These are phyloP conservation scores for Chlorencoelia australis DNA, from an alignment of 2,329 filamentous ascomycete species.

Conservation along the genomic window DNA sequence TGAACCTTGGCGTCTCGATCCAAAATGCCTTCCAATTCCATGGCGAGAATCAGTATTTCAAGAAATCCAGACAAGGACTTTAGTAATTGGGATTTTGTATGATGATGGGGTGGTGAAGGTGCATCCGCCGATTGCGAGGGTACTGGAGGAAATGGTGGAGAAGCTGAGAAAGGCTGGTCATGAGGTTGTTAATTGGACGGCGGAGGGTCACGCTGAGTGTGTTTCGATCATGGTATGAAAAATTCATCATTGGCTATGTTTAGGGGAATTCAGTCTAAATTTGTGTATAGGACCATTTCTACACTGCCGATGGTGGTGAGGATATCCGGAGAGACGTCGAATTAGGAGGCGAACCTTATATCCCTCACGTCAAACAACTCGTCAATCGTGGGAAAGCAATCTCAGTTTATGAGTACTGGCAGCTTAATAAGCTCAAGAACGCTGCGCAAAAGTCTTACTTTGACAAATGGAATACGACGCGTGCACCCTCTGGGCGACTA, in stretches of 20 bases:
- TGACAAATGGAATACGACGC: too few relatives aligned
- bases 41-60: neutral
- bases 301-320: conserved; percentile 4
- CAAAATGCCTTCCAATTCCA: conserved; percentile 25
- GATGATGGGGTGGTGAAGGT: neutral
- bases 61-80: neutral
- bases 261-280: conserved; percentile 1
- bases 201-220: neutral
- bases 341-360: conserved; percentile 19
- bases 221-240: too few relatives aligned
- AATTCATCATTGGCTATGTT: too few relatives aligned
- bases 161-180: neutral
- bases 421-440: too few relatives aligned
- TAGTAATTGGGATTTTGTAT: neutral
- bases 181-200: neutral
- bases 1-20: conserved; percentile 16
- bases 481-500: too few relatives aligned
- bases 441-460: too few relatives aligned
- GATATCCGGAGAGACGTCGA: conserved; percentile 18
- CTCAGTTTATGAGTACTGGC: too few relatives aligned
- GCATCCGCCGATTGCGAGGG: neutral
- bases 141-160: neutral
- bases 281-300: conserved; percentile 2
- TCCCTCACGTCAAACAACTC: conserved; percentile 13
- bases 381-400: too few relatives aligned